Percentiles rank a stretch among this genome's conserved stretches.
phyloP scores from a whole-genome alignment of 192 early-diverging fungal species.

The Cladochytrium replicatum region DNA sequence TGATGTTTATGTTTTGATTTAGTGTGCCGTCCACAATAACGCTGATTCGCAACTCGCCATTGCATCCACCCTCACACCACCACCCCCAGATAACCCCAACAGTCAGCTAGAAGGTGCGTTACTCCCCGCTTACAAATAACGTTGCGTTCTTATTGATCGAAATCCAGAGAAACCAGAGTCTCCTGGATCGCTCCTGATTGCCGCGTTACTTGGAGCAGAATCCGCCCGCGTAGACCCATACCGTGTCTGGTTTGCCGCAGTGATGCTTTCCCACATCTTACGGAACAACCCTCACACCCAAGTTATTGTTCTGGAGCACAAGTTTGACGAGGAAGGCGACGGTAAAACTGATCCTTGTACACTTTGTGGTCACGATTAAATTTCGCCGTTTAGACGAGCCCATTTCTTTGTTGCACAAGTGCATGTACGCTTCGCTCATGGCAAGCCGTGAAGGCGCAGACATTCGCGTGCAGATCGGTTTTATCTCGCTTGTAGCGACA shows the following conservation, averaged over 20 bases:
- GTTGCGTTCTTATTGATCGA: background rate
- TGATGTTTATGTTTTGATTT: background rate
- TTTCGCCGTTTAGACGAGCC: no score
- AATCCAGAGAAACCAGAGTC: constrained; percentile 60
- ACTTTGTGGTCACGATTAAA: background rate
- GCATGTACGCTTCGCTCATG: constrained; percentile 61
- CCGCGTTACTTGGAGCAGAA: constrained; percentile 69
- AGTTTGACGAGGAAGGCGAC: constrained; percentile 61
- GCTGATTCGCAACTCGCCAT: constrained; percentile 79
- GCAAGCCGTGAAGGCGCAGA: constrained; percentile 55
- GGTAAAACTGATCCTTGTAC: constrained; percentile 1
- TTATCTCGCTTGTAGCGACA: constrained; percentile 65
- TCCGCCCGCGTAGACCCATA: constrained; percentile 65
- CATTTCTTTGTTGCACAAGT: constrained; percentile 79
- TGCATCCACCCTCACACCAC: constrained; percentile 72
- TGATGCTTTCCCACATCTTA: constrained; percentile 71
- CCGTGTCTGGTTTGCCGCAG: constrained; percentile 80
- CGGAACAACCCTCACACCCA: constrained; percentile 66
- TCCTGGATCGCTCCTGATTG: constrained; percentile 76
- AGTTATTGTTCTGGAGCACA: constrained; percentile 60
- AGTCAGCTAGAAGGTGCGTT: constrained; percentile 23
- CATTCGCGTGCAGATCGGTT: constrained; percentile 62
- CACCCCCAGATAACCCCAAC: constrained; percentile 64
- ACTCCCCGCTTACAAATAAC: constrained; percentile 4
- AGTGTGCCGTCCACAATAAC: constrained; percentile 71